Evolutionary conservation across 192 early-diverging fungal species (phyloP).

Genomic region (Coemansia javaensis): DNA sequence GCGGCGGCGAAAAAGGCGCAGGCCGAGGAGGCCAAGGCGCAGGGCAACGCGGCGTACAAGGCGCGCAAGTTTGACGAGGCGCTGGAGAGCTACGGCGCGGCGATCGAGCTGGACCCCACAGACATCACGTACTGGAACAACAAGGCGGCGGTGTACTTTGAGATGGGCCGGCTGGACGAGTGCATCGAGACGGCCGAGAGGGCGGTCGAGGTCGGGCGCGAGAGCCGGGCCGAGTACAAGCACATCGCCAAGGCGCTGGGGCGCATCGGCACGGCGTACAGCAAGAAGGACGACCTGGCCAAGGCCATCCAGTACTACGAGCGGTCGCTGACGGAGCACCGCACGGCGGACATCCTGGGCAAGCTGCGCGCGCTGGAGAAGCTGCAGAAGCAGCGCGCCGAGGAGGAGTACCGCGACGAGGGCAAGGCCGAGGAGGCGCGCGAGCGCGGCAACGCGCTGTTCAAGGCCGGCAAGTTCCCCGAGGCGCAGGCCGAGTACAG

Average conservation of each 20-base stretch:
- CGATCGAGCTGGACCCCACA: slow-evolving; percentile 82
- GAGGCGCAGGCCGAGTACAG: slow-evolving; percentile 89
- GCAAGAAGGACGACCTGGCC: slow-evolving; percentile 68
- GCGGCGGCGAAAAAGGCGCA: slow-evolving; percentile 62
- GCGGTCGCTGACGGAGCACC: slow-evolving; percentile 93
- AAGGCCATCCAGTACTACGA: slow-evolving; percentile 90
- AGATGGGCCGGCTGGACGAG: slow-evolving; percentile 87
- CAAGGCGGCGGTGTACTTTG: slow-evolving; percentile 95
- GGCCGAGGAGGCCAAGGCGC: slow-evolving; percentile 73
- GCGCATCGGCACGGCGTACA: slow-evolving; percentile 86
- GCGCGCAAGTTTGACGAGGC: slow-evolving; percentile 86
- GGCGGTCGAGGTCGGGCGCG: slow-evolving; percentile 88
- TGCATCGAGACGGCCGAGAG: slow-evolving; percentile 88
- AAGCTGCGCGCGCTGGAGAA: slow-evolving; percentile 87
- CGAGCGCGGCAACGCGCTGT: slow-evolving; percentile 87
- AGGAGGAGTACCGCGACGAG: slow-evolving; percentile 82
- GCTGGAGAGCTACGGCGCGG: slow-evolving; percentile 82
- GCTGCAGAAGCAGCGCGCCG: slow-evolving; percentile 68
- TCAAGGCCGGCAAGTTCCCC: slow-evolving; percentile 82
- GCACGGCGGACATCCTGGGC: slow-evolving; percentile 83
- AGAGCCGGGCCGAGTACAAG: slow-evolving; percentile 89
- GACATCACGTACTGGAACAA: slow-evolving; percentile 93
- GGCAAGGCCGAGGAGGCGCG: slow-evolving; percentile 84
- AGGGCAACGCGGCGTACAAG: slow-evolving; percentile 90
- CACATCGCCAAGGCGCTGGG: slow-evolving; percentile 90